Percentiles rank a stretch among this genome's conserved stretches.
Evolutionary conservation across 2,329 filamentous ascomycete species (phyloP).

Genomic region (Fusarium sp.): DNA sequence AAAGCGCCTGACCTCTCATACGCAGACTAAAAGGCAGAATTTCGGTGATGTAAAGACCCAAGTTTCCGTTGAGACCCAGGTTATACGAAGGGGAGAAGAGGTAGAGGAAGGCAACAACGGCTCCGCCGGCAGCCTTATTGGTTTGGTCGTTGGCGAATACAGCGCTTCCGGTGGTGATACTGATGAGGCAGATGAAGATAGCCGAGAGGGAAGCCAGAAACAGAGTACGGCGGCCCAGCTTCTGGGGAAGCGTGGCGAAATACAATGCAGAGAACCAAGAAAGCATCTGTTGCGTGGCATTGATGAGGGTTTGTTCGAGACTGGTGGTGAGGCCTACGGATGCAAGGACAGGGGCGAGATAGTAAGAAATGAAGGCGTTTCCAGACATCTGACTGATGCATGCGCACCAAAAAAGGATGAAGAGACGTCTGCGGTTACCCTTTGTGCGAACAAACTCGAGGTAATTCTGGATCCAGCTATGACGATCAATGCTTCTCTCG

Average conservation of each 20-base stretch:
- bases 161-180: neutral
- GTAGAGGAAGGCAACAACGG: conserved; percentile 6
- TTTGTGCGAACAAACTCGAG: neutral
- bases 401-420: conserved; percentile 2
- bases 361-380: conserved; percentile 2
- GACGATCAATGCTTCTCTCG: neutral
- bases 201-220: neutral
- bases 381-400: conserved; percentile 9
- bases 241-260: neutral
- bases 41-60: conserved; percentile 7
- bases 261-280: conserved; percentile 12
- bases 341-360: conserved; percentile 3
- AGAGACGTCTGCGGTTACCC: conserved; percentile 1
- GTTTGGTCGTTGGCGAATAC: neutral
- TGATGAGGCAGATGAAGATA: conserved; percentile 8
- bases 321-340: conserved; percentile 1
- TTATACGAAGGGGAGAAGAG: conserved; percentile 3
- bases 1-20: neutral
- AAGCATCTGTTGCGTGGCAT: conserved; percentile 3
- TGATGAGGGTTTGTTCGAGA: conserved; percentile 13
- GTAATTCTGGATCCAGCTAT: no score
- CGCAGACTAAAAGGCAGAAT: conserved; percentile 7
- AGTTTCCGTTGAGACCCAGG: neutral
- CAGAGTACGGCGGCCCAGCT: conserved; percentile 4
- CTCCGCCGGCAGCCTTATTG: conserved; percentile 4